Conservation (phyloP, 208 protist species). For the Vickermania spadyakhi region DNA sequence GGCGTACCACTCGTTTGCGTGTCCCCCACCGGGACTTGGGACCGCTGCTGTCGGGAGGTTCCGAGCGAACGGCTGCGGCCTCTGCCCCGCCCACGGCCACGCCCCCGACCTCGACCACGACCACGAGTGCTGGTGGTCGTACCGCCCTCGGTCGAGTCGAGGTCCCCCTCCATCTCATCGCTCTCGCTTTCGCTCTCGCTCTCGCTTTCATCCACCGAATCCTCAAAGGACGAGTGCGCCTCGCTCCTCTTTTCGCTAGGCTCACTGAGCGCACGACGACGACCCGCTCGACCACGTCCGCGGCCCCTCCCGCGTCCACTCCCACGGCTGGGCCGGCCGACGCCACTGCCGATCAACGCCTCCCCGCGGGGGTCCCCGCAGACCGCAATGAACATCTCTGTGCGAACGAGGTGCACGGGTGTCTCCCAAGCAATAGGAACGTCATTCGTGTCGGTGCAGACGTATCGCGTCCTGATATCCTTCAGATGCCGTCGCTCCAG, state of each 20-base stretch:
- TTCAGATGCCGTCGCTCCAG: neutral
- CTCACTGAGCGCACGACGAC: slow-evolving; percentile 3
- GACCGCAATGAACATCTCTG: slow-evolving; percentile 4
- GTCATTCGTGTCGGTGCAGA: neutral
- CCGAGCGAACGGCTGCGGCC: slow-evolving; percentile 1
- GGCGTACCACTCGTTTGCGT: neutral
- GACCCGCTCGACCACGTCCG: slow-evolving; percentile 1
- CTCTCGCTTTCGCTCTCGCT: slow-evolving; percentile 4
- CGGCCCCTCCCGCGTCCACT: slow-evolving; percentile 4
- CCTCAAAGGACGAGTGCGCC: neutral
- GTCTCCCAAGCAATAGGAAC: neutral
- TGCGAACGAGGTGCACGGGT: slow-evolving; percentile 3
- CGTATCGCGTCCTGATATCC: slow-evolving; percentile 5
- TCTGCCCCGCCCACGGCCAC: slow-evolving; percentile 10
- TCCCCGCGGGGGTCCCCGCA: neutral
- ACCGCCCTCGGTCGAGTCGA: neutral
- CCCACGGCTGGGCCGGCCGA: neutral
- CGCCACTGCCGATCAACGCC: neutral
- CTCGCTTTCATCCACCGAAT: slow-evolving; percentile 10
- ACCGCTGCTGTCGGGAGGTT: neutral
- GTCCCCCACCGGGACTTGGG: neutral
- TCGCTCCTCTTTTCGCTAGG: neutral
- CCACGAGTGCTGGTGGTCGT: neutral
- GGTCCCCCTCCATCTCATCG: slow-evolving; percentile 2
- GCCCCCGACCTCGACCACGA: slow-evolving; percentile 12